These are phyloP conservation scores for Tothia fuscella DNA, from an alignment of 2,329 filamentous ascomycete genomes.

Conservation along the genomic window DNA sequence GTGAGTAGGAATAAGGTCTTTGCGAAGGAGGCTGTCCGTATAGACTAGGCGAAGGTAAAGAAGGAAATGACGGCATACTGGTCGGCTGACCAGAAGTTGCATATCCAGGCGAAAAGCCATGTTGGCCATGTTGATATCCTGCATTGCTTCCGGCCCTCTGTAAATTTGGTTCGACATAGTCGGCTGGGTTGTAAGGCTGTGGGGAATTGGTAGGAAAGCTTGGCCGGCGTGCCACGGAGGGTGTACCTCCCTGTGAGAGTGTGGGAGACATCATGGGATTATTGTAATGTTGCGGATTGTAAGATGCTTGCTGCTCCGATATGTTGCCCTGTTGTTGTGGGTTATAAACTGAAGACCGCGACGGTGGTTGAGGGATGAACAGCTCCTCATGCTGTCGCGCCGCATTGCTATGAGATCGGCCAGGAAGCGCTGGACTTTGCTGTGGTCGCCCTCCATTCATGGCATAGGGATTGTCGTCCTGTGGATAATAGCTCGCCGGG, in stretches of 20 bases:
- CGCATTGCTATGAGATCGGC: slow-evolving; percentile 18
- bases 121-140: slow-evolving; percentile 22
- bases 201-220: slow-evolving; percentile 22
- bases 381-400: slow-evolving; percentile 44
- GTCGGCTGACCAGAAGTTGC: neutral
- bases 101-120: slow-evolving; percentile 8
- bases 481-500: slow-evolving; percentile 7
- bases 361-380: slow-evolving; percentile 38
- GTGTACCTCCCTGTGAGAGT: slow-evolving; percentile 50
- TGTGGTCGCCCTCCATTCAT: slow-evolving; percentile 6
- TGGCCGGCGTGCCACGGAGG: slow-evolving; percentile 23
- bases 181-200: slow-evolving; percentile 34
- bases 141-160: slow-evolving; percentile 20
- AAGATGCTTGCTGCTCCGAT: slow-evolving; percentile 25
- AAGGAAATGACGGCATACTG: slow-evolving; percentile 2
- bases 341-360: slow-evolving; percentile 13
- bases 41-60: neutral
- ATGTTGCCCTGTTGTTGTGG: slow-evolving; percentile 11
- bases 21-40: slow-evolving; percentile 4
- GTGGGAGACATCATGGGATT: slow-evolving; percentile 35
- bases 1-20: slow-evolving; percentile 11
- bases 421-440: neutral
- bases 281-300: slow-evolving; percentile 53
- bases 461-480: slow-evolving; percentile 2
- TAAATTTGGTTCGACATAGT: slow-evolving; percentile 27